phyloP scores from a whole-genome alignment of 768 basidiomycete species.

The Tulasnella sp. region DNA sequence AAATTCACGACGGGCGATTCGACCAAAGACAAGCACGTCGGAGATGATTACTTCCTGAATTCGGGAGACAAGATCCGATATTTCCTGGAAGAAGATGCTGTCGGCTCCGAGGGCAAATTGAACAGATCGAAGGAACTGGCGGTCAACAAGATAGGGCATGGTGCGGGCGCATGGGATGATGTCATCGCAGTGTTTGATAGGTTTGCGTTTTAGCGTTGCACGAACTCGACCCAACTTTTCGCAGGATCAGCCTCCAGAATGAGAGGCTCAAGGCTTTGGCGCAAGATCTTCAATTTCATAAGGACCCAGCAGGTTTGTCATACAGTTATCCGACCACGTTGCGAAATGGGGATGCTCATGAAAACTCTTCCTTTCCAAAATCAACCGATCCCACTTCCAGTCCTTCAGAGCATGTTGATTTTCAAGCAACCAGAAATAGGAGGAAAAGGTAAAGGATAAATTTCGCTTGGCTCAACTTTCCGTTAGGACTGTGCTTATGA shows the following conservation, averaged over 20 bases:
- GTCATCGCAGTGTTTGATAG: no score
- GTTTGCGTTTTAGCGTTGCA: constrained; percentile 60
- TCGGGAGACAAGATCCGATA: constrained; percentile 94
- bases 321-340: neutral
- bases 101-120: constrained; percentile 67
- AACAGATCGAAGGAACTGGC: constrained; percentile 51
- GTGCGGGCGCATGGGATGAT: constrained; percentile 41
- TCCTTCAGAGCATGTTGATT: constrained; percentile 91
- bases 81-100: constrained; percentile 88
- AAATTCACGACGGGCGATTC: constrained; percentile 72
- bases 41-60: constrained; percentile 87
- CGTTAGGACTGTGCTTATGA: constrained; percentile 27
- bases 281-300: constrained; percentile 74
- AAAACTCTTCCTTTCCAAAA: neutral
- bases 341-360: neutral
- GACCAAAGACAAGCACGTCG: constrained; percentile 59
- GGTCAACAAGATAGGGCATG: constrained; percentile 95
- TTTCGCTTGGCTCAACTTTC: neutral
- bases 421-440: constrained; percentile 93
- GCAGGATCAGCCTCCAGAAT: constrained; percentile 75
- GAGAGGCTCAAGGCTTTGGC: constrained; percentile 63
- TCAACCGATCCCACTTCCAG: constrained; percentile 38
- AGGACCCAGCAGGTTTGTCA: constrained; percentile 67
- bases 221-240: constrained; percentile 76
- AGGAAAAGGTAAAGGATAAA: constrained; percentile 69